Evolutionary conservation across 306 rosid species (phyloP).

Genomic region (Rosa persica): DNA sequence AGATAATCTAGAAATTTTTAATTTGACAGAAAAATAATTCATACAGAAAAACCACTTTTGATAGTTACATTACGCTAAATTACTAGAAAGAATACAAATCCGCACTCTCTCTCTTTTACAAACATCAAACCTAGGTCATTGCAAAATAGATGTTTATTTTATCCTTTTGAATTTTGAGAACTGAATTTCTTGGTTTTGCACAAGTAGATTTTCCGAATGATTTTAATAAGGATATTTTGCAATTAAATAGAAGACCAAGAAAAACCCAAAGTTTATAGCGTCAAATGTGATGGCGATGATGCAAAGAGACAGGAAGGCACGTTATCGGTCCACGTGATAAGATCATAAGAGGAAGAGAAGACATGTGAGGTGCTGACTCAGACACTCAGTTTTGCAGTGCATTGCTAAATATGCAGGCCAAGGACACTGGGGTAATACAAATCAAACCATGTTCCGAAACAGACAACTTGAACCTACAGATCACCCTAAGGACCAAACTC

Average conservation of each 20-base stretch:
- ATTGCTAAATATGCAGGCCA: background rate
- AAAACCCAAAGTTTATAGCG: background rate
- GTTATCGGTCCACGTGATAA: constrained; percentile 1
- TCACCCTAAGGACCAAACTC: background rate
- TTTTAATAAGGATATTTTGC: background rate
- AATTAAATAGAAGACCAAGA: background rate
- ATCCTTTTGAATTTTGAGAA: background rate
- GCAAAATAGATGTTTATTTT: no score
- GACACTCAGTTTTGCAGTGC: background rate
- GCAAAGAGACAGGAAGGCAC: background rate
- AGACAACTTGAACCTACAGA: background rate
- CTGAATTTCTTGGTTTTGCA: background rate
- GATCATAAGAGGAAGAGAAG: background rate
- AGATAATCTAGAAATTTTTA: no score
- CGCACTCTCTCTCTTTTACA: no score
- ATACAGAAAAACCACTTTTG: no score
- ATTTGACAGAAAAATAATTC: no score
- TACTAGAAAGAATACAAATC: no score
- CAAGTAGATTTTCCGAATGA: background rate
- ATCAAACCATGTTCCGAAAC: background rate
- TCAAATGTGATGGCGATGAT: background rate
- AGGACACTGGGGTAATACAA: background rate
- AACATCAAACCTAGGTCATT: no score
- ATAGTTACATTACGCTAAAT: no score
- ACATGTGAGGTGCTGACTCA: constrained; percentile 15